Evolutionary conservation across 768 basidiomycete species (phyloP).

Genomic region (Hypholoma sublateritium): DNA sequence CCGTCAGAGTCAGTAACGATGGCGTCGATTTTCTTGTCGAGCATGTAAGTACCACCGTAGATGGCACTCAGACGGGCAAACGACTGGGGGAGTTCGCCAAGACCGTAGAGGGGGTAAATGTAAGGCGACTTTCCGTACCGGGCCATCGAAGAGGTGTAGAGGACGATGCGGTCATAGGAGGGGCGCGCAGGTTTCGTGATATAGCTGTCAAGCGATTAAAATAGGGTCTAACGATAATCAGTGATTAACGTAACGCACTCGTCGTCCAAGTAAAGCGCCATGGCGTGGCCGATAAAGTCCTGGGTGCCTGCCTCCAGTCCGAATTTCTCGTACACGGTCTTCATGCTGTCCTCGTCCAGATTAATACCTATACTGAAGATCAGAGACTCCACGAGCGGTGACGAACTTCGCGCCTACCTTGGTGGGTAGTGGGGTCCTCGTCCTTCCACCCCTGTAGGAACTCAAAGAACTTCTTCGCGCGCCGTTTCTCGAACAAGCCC

Average conservation of each 20-base stretch:
- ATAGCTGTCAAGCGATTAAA: constrained; percentile 59
- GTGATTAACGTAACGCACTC: constrained; percentile 60
- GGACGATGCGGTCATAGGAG: constrained; percentile 90
- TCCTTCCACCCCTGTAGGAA: constrained; percentile 96
- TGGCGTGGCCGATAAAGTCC: constrained; percentile 98
- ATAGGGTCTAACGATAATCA: background rate
- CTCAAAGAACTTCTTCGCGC: constrained; percentile 98
- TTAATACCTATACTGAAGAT: constrained; percentile 60
- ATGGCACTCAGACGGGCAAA: constrained; percentile 98
- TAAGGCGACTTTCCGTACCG: constrained; percentile 99
- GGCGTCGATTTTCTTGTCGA: constrained; percentile 91
- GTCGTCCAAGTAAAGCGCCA: constrained; percentile 98
- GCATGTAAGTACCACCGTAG: constrained; percentile 99
- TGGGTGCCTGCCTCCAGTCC: constrained; percentile 96
- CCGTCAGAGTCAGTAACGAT: constrained; percentile 86
- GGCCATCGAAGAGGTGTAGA: constrained; percentile 98
- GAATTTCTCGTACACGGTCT: constrained; percentile 93
- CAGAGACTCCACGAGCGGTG: background rate
- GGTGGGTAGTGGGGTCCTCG: constrained; percentile 93
- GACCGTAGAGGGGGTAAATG: constrained; percentile 98
- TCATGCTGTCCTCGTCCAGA: constrained; percentile 91
- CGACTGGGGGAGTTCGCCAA: constrained; percentile 97
- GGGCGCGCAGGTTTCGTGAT: constrained; percentile 88
- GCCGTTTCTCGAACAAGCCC: constrained; percentile 98
- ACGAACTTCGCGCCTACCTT: constrained; percentile 52